Conservation (phyloP, 805 yeast genomes). For the Kuraishia floccosa region DNA sequence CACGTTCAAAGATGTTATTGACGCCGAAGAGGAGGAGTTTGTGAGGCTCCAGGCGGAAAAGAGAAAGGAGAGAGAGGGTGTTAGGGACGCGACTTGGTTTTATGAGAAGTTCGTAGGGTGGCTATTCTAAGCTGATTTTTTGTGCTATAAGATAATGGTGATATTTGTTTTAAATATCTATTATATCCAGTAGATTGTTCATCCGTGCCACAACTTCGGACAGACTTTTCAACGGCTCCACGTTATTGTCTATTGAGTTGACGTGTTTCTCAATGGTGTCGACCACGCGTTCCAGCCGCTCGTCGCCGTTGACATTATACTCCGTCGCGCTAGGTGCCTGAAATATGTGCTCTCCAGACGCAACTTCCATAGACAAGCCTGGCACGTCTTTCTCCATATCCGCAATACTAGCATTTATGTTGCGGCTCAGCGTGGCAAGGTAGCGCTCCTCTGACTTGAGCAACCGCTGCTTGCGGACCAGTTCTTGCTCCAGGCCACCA, state of each 20-base stretch:
- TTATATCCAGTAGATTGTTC: constrained; percentile 1
- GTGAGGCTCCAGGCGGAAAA: constrained; percentile 8
- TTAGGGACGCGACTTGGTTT: constrained; percentile 12
- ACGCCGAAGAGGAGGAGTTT: constrained; percentile 36
- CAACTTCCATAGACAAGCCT: background rate
- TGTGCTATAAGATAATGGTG: background rate
- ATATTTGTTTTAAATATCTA: too few relatives aligned
- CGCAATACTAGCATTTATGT: background rate
- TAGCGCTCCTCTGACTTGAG: constrained; percentile 1
- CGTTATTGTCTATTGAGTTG: background rate
- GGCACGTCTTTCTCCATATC: background rate
- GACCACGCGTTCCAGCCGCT: background rate
- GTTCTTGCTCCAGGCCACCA: background rate
- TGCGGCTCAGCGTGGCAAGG: background rate
- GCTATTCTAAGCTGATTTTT: constrained; percentile 9
- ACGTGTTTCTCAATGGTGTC: background rate
- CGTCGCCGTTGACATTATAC: constrained; percentile 2
- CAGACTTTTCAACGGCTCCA: background rate
- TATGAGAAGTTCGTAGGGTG: constrained; percentile 18
- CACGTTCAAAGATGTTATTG: constrained; percentile 44
- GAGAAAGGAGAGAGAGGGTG: constrained; percentile 5
- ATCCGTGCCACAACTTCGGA: constrained; percentile 1
- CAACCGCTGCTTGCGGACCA: background rate
- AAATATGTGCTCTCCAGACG: background rate
- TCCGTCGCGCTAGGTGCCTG: too few relatives aligned